These are phyloP conservation scores for Flammula alnicola DNA, from an alignment of 1,284 basidiomycete species.

Conservation along the genomic window DNA sequence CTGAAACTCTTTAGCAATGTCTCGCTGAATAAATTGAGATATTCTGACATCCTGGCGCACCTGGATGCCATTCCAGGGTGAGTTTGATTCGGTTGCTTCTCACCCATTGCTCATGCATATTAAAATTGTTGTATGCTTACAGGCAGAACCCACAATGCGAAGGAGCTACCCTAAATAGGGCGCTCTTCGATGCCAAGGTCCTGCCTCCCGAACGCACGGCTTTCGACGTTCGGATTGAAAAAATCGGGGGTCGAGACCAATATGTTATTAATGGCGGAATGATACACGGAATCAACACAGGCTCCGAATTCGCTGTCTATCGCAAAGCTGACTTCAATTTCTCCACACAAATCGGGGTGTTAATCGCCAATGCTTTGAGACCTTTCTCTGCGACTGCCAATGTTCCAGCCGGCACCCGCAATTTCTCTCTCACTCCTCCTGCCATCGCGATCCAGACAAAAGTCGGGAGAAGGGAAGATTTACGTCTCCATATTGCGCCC, in stretches of 20 bases:
- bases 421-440: background rate
- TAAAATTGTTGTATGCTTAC: background rate
- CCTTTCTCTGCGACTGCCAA: background rate
- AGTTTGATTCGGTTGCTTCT: background rate
- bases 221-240: background rate
- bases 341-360: background rate
- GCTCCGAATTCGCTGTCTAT: background rate
- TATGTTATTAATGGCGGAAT: background rate
- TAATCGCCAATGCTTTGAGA: background rate
- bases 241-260: background rate
- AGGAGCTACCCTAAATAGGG: background rate
- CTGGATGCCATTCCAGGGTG: background rate
- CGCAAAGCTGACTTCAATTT: background rate
- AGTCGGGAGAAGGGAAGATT: background rate
- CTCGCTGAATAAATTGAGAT: background rate
- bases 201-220: background rate
- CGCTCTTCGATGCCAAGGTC: background rate
- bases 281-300: background rate
- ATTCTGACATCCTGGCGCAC: background rate
- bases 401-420: background rate
- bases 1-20: background rate
- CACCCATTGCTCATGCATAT: background rate
- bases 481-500: background rate
- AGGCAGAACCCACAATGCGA: slow-evolving; percentile 9
- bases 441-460: background rate